These are phyloP conservation scores for Phytophthora colocasiae DNA, from an alignment of 352 stramenopile genomes.

Conservation along the genomic window DNA sequence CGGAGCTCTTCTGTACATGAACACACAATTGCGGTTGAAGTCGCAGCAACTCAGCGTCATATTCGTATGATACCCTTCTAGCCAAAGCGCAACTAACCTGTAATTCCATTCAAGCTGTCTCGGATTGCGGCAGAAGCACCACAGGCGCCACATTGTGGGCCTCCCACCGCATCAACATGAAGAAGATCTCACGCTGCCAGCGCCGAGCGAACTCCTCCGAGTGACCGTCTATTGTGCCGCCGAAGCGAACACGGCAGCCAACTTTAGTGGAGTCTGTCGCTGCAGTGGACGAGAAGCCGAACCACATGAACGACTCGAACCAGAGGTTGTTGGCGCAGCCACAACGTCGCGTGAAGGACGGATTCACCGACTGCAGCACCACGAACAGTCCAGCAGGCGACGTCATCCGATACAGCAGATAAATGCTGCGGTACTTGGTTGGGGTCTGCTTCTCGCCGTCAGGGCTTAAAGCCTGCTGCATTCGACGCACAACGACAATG, in stretches of 20 bases:
- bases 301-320: constrained; percentile 42
- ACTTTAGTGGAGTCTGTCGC: neutral
- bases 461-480: constrained; percentile 36
- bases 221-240: constrained; percentile 38
- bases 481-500: constrained; percentile 44
- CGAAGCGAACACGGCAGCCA: constrained; percentile 39
- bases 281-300: no score
- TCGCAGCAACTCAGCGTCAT: neutral
- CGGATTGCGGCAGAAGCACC: constrained; percentile 25
- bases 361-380: constrained; percentile 43
- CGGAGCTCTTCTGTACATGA: no score
- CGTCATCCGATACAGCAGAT: constrained; percentile 42
- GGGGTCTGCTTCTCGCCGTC: constrained; percentile 29
- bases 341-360: constrained; percentile 38
- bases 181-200: constrained; percentile 44
- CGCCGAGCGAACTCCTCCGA: constrained; percentile 37
- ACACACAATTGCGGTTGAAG: no score
- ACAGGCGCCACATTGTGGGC: constrained; percentile 36
- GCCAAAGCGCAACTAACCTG: neutral
- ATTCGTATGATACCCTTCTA: neutral
- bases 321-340: constrained; percentile 42
- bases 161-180: constrained; percentile 47
- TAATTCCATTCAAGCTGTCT: constrained; percentile 14
- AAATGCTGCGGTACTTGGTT: constrained; percentile 46
- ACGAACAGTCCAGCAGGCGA: constrained; percentile 38